Evolutionary conservation across 2,329 filamentous ascomycete species (phyloP), one percentile per base, ranked within the genome.

Genomic region (Laburnicola sp.): DNA sequence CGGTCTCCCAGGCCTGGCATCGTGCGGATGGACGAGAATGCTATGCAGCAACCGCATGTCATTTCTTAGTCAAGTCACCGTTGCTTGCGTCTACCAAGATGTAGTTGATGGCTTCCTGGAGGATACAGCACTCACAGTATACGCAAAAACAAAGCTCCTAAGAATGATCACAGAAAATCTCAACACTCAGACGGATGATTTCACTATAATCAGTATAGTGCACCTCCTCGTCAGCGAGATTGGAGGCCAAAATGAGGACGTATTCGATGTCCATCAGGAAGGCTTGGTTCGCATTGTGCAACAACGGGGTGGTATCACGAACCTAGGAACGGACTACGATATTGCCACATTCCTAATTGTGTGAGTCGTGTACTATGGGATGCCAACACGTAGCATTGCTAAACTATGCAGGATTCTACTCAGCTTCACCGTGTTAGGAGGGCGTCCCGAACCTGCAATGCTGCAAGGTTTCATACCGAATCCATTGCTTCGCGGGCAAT

Each of bases 1-100:
- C 41, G 58, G 56, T 38, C 10, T 26, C 8, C 54, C 63, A 64
- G 65, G 66, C 35, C 4, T 38, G 3, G 11, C 43, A 49, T 49
- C 35, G 22, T 50, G n/a, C 69, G 67, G 66, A 63, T 71, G 62
- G 58, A 58, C 26, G 34, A 38, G 43, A 22, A 50, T 51, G 16
- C 45, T 71, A 4, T 72, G 68, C 57, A 54, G 55, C 39, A 62
- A 60, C 28, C 61, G 46, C 26, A 62, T 69, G 47, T 67, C 66
- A 1, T 68, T 71, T 27, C 60, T 72, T n/a, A 66, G 68, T 32
- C 68, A 71, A 45, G 60, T 70, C 35, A 66, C 63, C 50, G 59
- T 61, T n/a, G 46, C 59, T n/a, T 66, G 66, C 45, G 65, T 70
- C 21, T 72, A 65, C 49, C 61, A 67, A 47, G 69, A 72, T 44